These are phyloP conservation scores for Hibiscus tridactylites DNA, from an alignment of 345 rosid species.

Conservation along the genomic window DNA sequence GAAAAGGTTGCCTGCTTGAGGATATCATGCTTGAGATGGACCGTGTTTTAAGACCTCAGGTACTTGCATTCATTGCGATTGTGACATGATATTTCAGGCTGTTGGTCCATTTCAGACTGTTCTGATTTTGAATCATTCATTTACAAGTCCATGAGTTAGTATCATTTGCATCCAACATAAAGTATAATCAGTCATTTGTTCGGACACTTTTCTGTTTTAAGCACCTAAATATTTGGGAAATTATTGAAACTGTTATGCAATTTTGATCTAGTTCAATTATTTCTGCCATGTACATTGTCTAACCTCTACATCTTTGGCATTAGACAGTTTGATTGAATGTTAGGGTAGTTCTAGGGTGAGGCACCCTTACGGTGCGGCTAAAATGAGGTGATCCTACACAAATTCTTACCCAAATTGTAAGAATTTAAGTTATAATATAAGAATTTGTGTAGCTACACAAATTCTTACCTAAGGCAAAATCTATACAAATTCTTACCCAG, in stretches of 20 bases:
- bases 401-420: no score
- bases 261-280: background rate
- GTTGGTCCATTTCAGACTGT: background rate
- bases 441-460: no score
- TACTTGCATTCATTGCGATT: constrained; percentile 17
- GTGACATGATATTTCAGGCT: background rate
- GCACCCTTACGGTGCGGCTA: no score
- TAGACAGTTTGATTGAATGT: background rate
- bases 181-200: background rate
- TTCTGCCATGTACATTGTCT: background rate
- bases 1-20: constrained; percentile 65
- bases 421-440: no score
- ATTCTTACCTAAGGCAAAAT: no score
- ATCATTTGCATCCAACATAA: background rate
- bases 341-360: no score
- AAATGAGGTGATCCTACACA: no score
- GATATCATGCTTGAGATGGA: constrained; percentile 93
- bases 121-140: background rate
- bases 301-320: background rate
- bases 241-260: background rate
- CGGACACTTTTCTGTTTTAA: background rate
- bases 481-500: no score
- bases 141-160: background rate
- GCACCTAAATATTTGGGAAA: background rate
- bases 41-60: constrained; percentile 77